Percentiles rank a stretch among this genome's conserved stretches.
Evolutionary conservation across 371 early-diverging fungal species (phyloP).

Genomic region (Chytridium lagenaria): DNA sequence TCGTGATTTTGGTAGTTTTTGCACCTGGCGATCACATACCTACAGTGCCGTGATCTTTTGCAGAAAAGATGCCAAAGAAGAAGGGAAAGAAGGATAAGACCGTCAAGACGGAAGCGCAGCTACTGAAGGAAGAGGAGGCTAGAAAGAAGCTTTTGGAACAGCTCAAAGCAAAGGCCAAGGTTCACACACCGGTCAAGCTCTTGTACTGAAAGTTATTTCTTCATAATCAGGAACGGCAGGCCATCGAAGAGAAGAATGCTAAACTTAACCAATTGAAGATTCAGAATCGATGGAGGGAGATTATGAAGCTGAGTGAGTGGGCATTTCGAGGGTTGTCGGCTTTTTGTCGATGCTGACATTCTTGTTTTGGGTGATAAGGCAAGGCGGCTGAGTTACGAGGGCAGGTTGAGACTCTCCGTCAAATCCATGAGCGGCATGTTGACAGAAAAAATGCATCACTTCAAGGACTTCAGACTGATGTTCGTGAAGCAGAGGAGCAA

Average conservation of each 20-base stretch:
- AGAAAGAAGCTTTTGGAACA: constrained; percentile 48
- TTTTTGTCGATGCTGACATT: too few species aligned
- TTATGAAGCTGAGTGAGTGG: constrained; percentile 53
- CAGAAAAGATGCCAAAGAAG: constrained; percentile 49
- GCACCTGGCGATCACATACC: too few species aligned
- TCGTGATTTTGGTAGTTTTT: too few species aligned
- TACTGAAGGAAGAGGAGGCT: constrained; percentile 53
- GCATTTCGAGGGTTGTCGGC: not conserved
- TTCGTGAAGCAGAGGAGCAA: constrained; percentile 62
- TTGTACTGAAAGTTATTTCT: not conserved
- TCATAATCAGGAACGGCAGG: constrained; percentile 41
- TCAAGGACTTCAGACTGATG: constrained; percentile 40
- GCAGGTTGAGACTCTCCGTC: constrained; percentile 46
- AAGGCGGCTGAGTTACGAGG: constrained; percentile 45
- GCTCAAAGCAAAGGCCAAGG: constrained; percentile 54
- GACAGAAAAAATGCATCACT: constrained; percentile 55
- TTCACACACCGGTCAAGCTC: constrained; percentile 12
- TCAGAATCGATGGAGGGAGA: constrained; percentile 56
- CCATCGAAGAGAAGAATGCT: constrained; percentile 49
- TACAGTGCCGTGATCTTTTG: too few species aligned
- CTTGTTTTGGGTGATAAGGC: constrained; percentile 29
- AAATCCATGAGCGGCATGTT: constrained; percentile 54
- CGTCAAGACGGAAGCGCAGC: constrained; percentile 46
- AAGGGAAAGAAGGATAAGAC: constrained; percentile 53
- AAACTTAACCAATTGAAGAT: constrained; percentile 53